Evolutionary conservation across 2,329 filamentous ascomycete genomes (phyloP).

Genomic region (Torrubiella hemipterigena): DNA sequence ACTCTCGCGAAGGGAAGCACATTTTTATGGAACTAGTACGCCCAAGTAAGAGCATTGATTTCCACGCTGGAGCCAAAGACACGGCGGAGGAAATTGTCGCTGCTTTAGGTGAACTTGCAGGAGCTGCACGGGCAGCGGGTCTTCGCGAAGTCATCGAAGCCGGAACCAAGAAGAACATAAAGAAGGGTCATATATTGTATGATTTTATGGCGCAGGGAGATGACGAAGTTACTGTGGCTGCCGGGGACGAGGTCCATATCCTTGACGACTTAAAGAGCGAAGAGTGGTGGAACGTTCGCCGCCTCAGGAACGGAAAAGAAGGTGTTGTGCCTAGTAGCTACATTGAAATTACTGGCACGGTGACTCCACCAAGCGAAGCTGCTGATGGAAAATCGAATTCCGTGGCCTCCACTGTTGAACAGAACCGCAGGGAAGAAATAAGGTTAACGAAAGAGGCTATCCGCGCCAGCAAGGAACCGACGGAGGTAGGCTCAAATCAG

Average conservation of each 20-base stretch:
- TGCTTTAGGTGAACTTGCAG: conserved; percentile 78
- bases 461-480: conserved; percentile 44
- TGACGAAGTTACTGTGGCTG: conserved; percentile 85
- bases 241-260: conserved; percentile 83
- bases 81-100: conserved; percentile 88
- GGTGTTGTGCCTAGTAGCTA: conserved; percentile 96
- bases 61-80: conserved; percentile 94
- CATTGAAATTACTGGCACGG: conserved; percentile 69
- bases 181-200: conserved; percentile 79
- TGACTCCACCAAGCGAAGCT: conserved; percentile 37
- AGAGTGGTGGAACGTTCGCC: conserved; percentile 95
- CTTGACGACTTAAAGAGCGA: conserved; percentile 86
- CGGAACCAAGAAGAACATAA: conserved; percentile 55
- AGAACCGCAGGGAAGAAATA: conserved; percentile 69
- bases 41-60: conserved; percentile 90
- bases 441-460: conserved; percentile 71
- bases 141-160: conserved; percentile 79
- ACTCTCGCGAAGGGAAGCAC: conserved; percentile 95
- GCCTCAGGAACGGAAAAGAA: conserved; percentile 84
- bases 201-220: conserved; percentile 96
- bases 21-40: conserved; percentile 88
- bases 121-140: conserved; percentile 71
- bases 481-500: conserved; percentile 65
- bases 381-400: conserved; percentile 39
- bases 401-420: conserved; percentile 57